A percentile compares a stretch with the other conserved stretches of the same genome.
These are phyloP conservation scores for Terfezia boudieri DNA, from an alignment of 495 filamentous ascomycete species.

Conservation along the genomic window DNA sequence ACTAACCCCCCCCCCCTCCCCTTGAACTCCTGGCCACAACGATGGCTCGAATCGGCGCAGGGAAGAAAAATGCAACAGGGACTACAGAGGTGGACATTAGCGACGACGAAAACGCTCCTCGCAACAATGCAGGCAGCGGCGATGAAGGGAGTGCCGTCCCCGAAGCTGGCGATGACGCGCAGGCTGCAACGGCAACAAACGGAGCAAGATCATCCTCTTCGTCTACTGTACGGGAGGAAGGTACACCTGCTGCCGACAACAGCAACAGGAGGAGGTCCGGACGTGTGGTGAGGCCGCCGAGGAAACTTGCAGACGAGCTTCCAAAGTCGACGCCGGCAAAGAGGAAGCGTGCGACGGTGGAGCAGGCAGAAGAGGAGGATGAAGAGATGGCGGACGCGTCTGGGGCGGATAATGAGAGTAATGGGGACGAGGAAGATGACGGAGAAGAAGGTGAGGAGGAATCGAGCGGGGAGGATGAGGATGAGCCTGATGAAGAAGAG, in stretches of 20 bases:
- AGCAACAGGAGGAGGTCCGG: constrained; percentile 49
- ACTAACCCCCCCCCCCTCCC: too few relatives aligned
- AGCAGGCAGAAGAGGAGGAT: constrained; percentile 25
- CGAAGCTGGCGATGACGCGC: constrained; percentile 6
- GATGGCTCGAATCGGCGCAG: too few relatives aligned
- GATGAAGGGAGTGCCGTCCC: constrained; percentile 11
- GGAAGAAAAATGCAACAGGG: too few relatives aligned
- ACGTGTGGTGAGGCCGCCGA: constrained; percentile 53
- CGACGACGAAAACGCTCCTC: constrained; percentile 11
- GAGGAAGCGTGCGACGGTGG: constrained; percentile 20
- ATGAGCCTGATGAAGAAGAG: constrained; percentile 41
- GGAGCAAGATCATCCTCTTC: neutral
- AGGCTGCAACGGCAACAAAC: neutral
- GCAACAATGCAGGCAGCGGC: constrained; percentile 13
- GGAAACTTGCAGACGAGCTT: constrained; percentile 13
- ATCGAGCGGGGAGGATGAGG: constrained; percentile 8
- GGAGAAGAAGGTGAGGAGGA: constrained; percentile 9
- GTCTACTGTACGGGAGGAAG: neutral
- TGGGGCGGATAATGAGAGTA: neutral
- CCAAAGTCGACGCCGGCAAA: constrained; percentile 32
- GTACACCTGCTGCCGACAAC: constrained; percentile 20
- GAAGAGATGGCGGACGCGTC: neutral
- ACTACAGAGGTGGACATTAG: neutral
- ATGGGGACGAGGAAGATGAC: constrained; percentile 5
- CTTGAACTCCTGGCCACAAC: too few relatives aligned